Conservation (phyloP, 192 early-diverging fungal species). For the Thamnidium elegans region DNA sequence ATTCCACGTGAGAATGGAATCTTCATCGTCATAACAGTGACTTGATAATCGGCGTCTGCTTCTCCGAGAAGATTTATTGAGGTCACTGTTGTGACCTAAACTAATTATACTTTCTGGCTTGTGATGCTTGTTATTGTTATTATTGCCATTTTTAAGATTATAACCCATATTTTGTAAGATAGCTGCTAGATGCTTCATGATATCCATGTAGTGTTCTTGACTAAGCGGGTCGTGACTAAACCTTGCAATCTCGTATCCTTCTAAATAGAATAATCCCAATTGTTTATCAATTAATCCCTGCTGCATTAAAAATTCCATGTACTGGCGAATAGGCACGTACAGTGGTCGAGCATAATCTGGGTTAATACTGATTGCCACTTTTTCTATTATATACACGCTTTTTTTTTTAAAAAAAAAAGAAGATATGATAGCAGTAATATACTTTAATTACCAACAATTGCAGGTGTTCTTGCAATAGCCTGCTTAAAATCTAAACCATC, state of each 20-base stretch:
- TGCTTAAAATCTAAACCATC: conserved; percentile 53
- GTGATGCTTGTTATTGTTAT: too few species aligned
- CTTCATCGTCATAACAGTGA: too few species aligned
- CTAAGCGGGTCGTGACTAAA: conserved; percentile 41
- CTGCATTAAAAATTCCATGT: conserved; percentile 51
- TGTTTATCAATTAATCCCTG: conserved; percentile 40
- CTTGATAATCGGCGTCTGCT: too few species aligned
- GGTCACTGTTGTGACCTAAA: too few species aligned
- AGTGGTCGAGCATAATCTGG: conserved; percentile 41
- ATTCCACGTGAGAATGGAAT: too few species aligned
- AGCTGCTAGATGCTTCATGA: conserved; percentile 48
- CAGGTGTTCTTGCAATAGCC: conserved; percentile 51
- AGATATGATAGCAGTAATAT: background rate
- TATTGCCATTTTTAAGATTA: conserved; percentile 27
- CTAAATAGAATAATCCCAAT: conserved; percentile 49
- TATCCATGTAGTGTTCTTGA: conserved; percentile 48
- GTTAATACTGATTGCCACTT: conserved; percentile 39
- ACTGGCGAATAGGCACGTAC: conserved; percentile 50
- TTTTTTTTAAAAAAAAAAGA: background rate
- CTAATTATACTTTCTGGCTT: too few species aligned
- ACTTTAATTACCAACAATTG: conserved; percentile 45
- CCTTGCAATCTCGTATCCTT: conserved; percentile 55
- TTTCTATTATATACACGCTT: conserved; percentile 33
- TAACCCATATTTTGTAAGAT: conserved; percentile 49
- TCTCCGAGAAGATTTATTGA: too few species aligned